Base-by-base conservation (phyloP, 345 rosid species). In the Salix brachista region DNA sequence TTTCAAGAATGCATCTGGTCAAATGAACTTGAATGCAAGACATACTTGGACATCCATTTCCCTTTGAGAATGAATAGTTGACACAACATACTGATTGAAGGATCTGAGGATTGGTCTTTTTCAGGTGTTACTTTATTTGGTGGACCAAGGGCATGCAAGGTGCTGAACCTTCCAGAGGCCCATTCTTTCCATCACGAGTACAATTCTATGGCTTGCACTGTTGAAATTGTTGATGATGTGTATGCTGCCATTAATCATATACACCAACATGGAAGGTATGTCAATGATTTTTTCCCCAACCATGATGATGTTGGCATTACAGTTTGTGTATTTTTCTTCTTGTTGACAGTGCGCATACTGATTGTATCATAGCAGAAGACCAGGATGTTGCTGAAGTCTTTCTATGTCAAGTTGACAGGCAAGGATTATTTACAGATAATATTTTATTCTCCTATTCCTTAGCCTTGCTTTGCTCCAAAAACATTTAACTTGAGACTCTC, bases 201-300 rank as follows among this genome's bases (percentile, higher is more conserved):
- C 84, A 92, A 81, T 85, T 87, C 98, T 37, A 73, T 83, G 90
- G 90, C 92, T 41, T 94, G 98, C 87, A 90, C 99, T 18, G 79
- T 96, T 65, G 97, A 96, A 88, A 92, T 92, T 79, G 97, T 94
- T 54, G 92, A 96, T 65, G 97, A 96, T 44, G 94, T 94, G 36
- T 44, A 83, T 77, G 89, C 84, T 73, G 97, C 99, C 72, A 88
- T 96, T 69, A 85, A 88, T 79, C 99, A 96, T 76, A 96, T 94
- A 77, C 97, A 96, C 80, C 77, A 79, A 78, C 89, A 96, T 87
- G 99, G 99, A 82, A 96, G 99, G 99, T 85, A 82, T 36, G 80
- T 61, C 25, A 2, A n/a, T 17, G 23, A 25, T 23, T 23, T 52
- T 39, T 67, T 30, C 44, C 4, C 9, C 50, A 5, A 12, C 30